A percentile compares a stretch with the other conserved stretches of the same genome.
These are phyloP conservation scores for Lasiosphaeria miniovina DNA, from an alignment of 495 filamentous ascomycete species.

Conservation along the genomic window DNA sequence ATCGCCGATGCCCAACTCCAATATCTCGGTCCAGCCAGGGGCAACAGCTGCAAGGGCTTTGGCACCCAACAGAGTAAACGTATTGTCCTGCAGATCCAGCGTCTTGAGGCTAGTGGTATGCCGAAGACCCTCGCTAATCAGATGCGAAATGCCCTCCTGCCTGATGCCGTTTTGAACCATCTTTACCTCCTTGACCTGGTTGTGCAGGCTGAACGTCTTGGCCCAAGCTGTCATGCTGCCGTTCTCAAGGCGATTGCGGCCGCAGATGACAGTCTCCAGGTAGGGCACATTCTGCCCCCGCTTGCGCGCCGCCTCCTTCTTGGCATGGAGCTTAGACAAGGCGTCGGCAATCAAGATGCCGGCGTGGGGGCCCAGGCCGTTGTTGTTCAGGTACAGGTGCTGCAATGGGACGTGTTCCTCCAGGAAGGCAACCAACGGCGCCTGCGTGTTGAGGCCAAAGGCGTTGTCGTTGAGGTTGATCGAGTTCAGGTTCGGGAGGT, in stretches of 20 bases:
- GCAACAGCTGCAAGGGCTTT: conserved; percentile 73
- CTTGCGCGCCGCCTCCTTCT: conserved; percentile 72
- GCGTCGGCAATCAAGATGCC: conserved; percentile 80
- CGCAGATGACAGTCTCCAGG: conserved; percentile 92
- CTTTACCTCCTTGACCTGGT: conserved; percentile 76
- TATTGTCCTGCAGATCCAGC: conserved; percentile 95
- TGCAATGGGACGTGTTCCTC: conserved; percentile 79
- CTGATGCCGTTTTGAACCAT: conserved; percentile 99
- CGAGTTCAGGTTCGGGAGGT: conserved; percentile 77
- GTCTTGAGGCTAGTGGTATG: conserved; percentile 62
- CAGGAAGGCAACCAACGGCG: conserved; percentile 80
- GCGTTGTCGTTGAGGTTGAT: conserved; percentile 97
- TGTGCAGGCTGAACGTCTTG: conserved; percentile 75
- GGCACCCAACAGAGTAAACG: conserved; percentile 81
- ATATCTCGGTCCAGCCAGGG: conserved; percentile 67
- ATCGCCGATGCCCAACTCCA: conserved; percentile 86
- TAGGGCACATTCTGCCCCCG: conserved; percentile 65
- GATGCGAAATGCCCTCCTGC: conserved; percentile 78
- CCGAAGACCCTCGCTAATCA: conserved; percentile 73
- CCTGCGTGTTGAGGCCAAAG: conserved; percentile 89
- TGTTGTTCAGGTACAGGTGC: conserved; percentile 94
- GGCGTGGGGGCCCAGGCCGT: conserved; percentile 90
- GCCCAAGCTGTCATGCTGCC: conserved; percentile 96
- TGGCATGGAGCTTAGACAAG: conserved; percentile 69
- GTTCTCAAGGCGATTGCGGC: conserved; percentile 91